Evolutionary conservation across 805 yeast genomes (phyloP).

Genomic region (Saccharomycopsis lassenensis): DNA sequence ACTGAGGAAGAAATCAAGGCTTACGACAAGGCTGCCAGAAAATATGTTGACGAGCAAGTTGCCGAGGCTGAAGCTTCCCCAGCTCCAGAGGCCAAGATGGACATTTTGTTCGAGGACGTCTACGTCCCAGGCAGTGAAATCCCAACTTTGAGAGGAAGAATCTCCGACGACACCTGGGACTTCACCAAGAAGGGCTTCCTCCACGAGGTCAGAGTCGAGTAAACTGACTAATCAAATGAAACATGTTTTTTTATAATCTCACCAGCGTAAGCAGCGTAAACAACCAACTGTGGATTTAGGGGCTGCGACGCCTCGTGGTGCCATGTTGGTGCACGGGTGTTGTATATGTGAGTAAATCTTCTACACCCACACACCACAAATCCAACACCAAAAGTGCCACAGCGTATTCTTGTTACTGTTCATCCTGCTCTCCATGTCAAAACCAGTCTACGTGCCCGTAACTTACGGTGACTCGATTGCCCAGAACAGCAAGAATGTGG

Average conservation of each 20-base stretch:
- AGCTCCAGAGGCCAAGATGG: conserved; percentile 92
- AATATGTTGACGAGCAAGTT: conserved; percentile 88
- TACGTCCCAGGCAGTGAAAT: conserved; percentile 92
- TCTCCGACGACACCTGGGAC: conserved; percentile 90
- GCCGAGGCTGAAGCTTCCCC: conserved; percentile 89
- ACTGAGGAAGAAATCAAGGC: conserved; percentile 91
- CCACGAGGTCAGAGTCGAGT: conserved; percentile 17
- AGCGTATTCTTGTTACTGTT: no score
- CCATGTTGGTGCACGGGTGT: no score
- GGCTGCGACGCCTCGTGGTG: not conserved
- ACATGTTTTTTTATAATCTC: not conserved
- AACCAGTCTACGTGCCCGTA: conserved; percentile 4
- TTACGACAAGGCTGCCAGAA: conserved; percentile 93
- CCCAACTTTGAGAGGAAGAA: conserved; percentile 91
- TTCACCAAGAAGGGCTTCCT: conserved; percentile 41
- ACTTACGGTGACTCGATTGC: conserved; percentile 15
- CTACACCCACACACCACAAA: no score
- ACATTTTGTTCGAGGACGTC: conserved; percentile 91
- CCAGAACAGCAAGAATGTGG: conserved; percentile 8
- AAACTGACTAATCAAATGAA: not conserved
- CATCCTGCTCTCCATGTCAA: no score
- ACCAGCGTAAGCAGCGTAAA: not conserved
- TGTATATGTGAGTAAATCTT: no score
- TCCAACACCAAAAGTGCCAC: no score
- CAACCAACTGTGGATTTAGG: not conserved